Percentiles rank a stretch among this genome's conserved stretches.
Conservation (phyloP, 768 basidiomycete genomes). For the Auricularia sp. region DNA sequence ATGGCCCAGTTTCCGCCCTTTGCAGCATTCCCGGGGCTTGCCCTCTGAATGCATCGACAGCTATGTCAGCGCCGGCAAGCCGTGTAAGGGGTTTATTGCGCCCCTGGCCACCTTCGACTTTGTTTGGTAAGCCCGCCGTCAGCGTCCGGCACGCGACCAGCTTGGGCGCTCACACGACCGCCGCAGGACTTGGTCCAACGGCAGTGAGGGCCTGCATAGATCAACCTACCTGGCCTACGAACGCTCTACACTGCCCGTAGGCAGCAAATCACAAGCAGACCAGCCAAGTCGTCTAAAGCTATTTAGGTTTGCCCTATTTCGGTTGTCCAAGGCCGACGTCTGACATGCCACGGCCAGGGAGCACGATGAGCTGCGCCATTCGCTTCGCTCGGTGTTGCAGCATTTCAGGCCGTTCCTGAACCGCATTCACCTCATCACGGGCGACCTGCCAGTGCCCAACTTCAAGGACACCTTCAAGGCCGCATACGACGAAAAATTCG, state of each 20-base stretch:
- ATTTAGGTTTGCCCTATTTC: neutral
- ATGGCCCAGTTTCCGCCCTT: neutral
- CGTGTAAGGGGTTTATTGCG: neutral
- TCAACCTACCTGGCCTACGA: neutral
- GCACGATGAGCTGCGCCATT: slow-evolving; percentile 8
- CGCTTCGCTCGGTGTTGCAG: slow-evolving; percentile 6
- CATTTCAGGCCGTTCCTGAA: slow-evolving; percentile 4
- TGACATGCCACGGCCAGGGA: neutral
- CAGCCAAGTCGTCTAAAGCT: neutral
- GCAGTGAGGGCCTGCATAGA: neutral
- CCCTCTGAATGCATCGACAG: neutral
- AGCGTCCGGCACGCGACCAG: neutral
- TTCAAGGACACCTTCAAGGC: neutral
- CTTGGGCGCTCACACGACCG: neutral
- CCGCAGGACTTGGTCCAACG: slow-evolving; percentile 1
- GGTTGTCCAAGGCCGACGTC: neutral
- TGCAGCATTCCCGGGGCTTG: neutral
- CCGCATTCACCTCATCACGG: neutral
- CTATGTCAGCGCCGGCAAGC: neutral
- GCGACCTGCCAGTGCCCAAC: neutral
- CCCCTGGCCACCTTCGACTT: neutral
- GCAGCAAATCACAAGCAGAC: neutral
- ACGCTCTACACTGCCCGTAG: neutral
- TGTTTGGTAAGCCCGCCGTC: neutral
- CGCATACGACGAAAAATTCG: neutral